A percentile compares a stretch with the other conserved stretches of the same genome.
Conservation (phyloP, 495 filamentous ascomycete genomes). For the Hypoxylon lienhwacheense region DNA sequence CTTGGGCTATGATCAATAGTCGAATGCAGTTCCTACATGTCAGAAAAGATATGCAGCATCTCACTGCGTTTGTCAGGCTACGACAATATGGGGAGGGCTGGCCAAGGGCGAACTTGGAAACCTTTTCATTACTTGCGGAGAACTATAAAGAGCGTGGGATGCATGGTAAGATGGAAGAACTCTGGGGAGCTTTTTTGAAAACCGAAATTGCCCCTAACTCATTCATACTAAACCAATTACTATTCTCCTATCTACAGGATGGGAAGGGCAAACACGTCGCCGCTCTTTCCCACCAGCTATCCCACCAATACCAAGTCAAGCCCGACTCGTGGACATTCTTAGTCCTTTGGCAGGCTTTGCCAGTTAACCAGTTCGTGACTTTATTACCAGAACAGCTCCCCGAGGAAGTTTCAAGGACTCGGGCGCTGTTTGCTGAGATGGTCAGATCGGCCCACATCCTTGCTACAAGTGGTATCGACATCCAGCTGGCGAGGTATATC, state of each 20-base stretch:
- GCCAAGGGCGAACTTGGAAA: slow-evolving; percentile 67
- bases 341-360: slow-evolving; percentile 62
- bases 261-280: slow-evolving; percentile 54
- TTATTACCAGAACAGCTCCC: slow-evolving; percentile 46
- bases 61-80: slow-evolving; percentile 38
- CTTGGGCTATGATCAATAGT: slow-evolving; percentile 74
- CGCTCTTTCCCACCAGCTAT: slow-evolving; percentile 55
- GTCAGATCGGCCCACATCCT: slow-evolving; percentile 46
- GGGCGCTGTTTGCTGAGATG: slow-evolving; percentile 65
- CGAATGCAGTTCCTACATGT: slow-evolving; percentile 61
- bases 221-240: slow-evolving; percentile 75
- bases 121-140: slow-evolving; percentile 72
- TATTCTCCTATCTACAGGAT: slow-evolving; percentile 62
- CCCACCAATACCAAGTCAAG: slow-evolving; percentile 43
- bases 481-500: slow-evolving; percentile 45
- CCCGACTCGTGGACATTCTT: slow-evolving; percentile 72
- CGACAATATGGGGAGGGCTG: slow-evolving; percentile 36
- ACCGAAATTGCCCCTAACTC: slow-evolving; percentile 66
- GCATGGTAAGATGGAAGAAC: slow-evolving; percentile 55
- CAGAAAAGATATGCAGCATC: slow-evolving; percentile 40
- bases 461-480: slow-evolving; percentile 34
- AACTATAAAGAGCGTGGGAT: slow-evolving; percentile 67
- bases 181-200: slow-evolving; percentile 59
- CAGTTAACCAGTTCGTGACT: slow-evolving; percentile 44
- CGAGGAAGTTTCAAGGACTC: slow-evolving; percentile 54